These are phyloP conservation scores for Pestalotiopsis sp. DNA, from an alignment of 2,329 filamentous ascomycete genomes.

Conservation along the genomic window DNA sequence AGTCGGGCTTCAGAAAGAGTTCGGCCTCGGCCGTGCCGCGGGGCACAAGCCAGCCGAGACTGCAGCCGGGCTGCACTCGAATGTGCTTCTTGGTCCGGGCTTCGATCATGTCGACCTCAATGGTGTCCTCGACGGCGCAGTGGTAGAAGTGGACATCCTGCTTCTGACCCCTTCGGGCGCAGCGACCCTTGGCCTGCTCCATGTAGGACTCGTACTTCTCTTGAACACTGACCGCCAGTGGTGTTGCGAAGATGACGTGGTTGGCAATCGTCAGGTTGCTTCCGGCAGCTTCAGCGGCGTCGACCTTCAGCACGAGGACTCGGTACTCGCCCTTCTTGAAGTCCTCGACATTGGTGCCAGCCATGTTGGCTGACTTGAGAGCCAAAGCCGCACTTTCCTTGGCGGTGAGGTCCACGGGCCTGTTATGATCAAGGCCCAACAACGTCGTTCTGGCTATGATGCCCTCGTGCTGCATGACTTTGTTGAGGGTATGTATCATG, in stretches of 20 bases:
- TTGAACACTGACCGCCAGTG: conserved; percentile 33
- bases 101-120: conserved; percentile 43
- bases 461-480: conserved; percentile 15
- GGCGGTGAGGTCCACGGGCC: too few relatives aligned
- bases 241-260: conserved; percentile 43
- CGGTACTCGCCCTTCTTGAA: conserved; percentile 30
- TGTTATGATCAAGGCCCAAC: too few relatives aligned
- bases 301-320: conserved; percentile 41
- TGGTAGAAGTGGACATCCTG: conserved; percentile 41
- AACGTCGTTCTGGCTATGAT: conserved; percentile 20
- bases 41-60: conserved; percentile 17
- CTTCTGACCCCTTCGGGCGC: conserved; percentile 41
- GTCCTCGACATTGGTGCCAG: conserved; percentile 17
- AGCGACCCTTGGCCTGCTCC: conserved; percentile 42
- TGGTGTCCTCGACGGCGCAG: conserved; percentile 38
- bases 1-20: not conserved
- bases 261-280: conserved; percentile 44
- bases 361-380: not conserved
- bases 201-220: conserved; percentile 37
- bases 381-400: too few relatives aligned
- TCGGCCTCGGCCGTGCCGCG: not conserved
- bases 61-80: conserved; percentile 15
- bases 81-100: conserved; percentile 24
- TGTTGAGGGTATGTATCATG: conserved; percentile 30
- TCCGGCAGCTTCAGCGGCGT: conserved; percentile 40